A percentile compares a stretch with the other conserved stretches of the same genome.
These are phyloP conservation scores for Claviceps sp. DNA, from an alignment of 2,329 filamentous ascomycete genomes.

Conservation along the genomic window DNA sequence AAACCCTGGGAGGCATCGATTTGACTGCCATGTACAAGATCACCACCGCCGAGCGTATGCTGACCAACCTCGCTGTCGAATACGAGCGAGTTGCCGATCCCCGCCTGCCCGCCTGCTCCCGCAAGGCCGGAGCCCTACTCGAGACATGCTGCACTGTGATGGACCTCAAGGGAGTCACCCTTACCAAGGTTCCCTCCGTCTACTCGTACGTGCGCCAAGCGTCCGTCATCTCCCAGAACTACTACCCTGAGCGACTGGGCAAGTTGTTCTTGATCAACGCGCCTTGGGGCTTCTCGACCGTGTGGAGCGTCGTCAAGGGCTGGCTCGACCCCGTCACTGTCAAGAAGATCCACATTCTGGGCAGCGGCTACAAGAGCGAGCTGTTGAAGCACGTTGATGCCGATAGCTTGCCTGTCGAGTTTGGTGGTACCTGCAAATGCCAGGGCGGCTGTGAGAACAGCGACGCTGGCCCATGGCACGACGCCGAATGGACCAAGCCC, in stretches of 20 bases:
- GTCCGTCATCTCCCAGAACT: slow-evolving; percentile 88
- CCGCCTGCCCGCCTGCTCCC: slow-evolving; percentile 85
- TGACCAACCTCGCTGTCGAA: slow-evolving; percentile 90
- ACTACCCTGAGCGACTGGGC: slow-evolving; percentile 95
- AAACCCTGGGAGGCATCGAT: slow-evolving; percentile 89
- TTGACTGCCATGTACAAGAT: slow-evolving; percentile 83
- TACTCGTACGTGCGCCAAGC: slow-evolving; percentile 80
- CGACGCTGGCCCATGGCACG: slow-evolving; percentile 79
- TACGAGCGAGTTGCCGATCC: slow-evolving; percentile 95
- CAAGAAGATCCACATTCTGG: slow-evolving; percentile 86
- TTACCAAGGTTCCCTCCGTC: slow-evolving; percentile 68
- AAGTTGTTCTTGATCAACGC: slow-evolving; percentile 97
- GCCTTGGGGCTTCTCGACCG: slow-evolving; percentile 82
- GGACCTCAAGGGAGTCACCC: slow-evolving; percentile 88
- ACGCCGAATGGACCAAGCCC: slow-evolving; percentile 51
- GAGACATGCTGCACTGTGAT: slow-evolving; percentile 98
- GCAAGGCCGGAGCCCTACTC: slow-evolving; percentile 76
- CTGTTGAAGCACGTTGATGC: slow-evolving; percentile 71
- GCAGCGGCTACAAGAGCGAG: slow-evolving; percentile 68
- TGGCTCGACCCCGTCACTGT: slow-evolving; percentile 97
- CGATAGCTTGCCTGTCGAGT: slow-evolving; percentile 78
- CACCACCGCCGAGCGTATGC: slow-evolving; percentile 84
- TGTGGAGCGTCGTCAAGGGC: slow-evolving; percentile 77
- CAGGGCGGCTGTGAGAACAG: slow-evolving; percentile 70
- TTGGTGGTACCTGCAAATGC: slow-evolving; percentile 77